Evolutionary conservation across 2,329 filamentous ascomycete species (phyloP).

Genomic region (Trichoderma breve): DNA sequence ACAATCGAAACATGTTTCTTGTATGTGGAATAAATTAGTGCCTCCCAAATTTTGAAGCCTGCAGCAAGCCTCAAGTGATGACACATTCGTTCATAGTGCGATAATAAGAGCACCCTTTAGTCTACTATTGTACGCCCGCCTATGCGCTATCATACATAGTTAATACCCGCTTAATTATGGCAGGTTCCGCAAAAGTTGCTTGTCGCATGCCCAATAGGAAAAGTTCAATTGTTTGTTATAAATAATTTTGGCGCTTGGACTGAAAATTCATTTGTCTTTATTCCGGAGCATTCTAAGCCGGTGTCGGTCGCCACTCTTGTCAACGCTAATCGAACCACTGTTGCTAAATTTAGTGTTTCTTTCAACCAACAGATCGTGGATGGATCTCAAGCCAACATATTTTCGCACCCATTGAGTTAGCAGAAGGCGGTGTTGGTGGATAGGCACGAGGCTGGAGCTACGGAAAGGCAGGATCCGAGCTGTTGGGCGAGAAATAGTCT

Average conservation of each 20-base stretch:
- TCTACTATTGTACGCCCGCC: no score
- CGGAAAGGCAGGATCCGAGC: neutral
- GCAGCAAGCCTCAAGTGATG: no score
- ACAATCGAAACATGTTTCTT: neutral
- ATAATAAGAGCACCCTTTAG: no score
- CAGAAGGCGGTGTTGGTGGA: neutral
- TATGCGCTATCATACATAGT: no score
- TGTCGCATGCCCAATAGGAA: neutral
- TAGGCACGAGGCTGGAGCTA: neutral
- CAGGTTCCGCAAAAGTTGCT: no score
- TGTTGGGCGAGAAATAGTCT: neutral
- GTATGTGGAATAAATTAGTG: neutral
- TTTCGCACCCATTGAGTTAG: neutral
- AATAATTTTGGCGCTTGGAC: neutral
- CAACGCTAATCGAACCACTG: neutral
- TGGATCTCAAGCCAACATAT: neutral
- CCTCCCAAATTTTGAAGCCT: neutral
- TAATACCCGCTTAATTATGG: no score
- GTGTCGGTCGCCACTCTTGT: neutral
- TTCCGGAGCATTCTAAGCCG: neutral
- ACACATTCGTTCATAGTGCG: no score
- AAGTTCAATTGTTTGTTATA: no score
- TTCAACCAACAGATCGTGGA: neutral
- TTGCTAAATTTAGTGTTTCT: neutral
- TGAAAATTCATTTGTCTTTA: neutral